Evolutionary conservation across 805 yeast genomes (phyloP).

Genomic region (Barnettozyma wickerhamii): DNA sequence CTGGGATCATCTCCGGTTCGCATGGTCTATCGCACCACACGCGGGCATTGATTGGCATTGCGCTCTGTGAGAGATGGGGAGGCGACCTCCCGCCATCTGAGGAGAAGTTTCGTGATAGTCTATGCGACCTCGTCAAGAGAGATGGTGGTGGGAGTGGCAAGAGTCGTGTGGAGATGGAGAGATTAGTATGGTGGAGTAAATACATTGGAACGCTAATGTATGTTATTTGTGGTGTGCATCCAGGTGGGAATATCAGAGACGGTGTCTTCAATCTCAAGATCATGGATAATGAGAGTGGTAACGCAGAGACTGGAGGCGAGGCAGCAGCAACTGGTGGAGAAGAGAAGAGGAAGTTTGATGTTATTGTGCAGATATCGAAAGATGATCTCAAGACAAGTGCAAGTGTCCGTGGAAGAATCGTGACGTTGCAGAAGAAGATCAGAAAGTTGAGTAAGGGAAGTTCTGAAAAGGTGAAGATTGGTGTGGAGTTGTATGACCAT

Average conservation of each 20-base stretch:
- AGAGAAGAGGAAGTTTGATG: conserved; percentile 34
- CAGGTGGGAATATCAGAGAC: conserved; percentile 72
- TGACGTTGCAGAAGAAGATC: conserved; percentile 54
- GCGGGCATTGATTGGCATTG: conserved; percentile 67
- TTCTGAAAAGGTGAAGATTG: conserved; percentile 47
- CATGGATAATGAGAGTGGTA: neutral
- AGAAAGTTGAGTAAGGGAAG: conserved; percentile 50
- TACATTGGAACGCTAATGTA: conserved; percentile 71
- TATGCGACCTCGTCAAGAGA: conserved; percentile 47
- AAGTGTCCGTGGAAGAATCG: conserved; percentile 53
- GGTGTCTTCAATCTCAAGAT: conserved; percentile 46
- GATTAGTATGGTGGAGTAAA: conserved; percentile 67
- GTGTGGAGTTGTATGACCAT: conserved; percentile 40
- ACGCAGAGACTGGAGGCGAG: neutral
- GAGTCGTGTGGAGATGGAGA: conserved; percentile 37
- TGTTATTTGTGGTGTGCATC: conserved; percentile 75
- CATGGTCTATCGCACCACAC: conserved; percentile 73
- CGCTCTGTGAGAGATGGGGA: conserved; percentile 79
- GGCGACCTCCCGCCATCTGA: conserved; percentile 64
- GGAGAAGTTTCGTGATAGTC: conserved; percentile 38
- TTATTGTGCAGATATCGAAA: conserved; percentile 41
- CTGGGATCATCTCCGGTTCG: conserved; percentile 71
- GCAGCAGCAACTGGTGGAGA: conserved; percentile 17
- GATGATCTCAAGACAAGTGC: conserved; percentile 56
- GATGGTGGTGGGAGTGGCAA: conserved; percentile 26